Conservation (phyloP, 106 monocot genomes). For the Dendrobium officinale region DNA sequence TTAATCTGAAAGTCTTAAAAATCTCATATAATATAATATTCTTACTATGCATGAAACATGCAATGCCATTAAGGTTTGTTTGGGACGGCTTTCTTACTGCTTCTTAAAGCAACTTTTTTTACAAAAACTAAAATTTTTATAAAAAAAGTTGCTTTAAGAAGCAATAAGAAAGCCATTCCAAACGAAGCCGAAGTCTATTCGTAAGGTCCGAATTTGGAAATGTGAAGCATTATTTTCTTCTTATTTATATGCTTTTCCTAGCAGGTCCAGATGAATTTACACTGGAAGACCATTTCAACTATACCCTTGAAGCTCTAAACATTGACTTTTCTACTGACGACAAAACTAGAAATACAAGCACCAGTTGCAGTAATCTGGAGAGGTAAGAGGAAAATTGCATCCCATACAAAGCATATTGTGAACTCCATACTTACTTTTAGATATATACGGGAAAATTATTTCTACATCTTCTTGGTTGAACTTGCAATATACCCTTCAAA, state of each 20-base stretch:
- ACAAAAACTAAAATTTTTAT: too few relatives aligned
- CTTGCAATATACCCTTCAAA: neutral
- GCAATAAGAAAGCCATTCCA: too few relatives aligned
- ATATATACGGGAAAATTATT: neutral
- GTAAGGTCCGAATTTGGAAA: neutral
- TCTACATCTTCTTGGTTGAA: neutral
- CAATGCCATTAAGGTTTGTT: neutral
- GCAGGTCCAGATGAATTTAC: slow-evolving; percentile 18
- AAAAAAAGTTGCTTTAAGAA: too few relatives aligned
- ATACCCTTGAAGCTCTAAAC: slow-evolving; percentile 14
- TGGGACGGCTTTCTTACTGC: too few relatives aligned
- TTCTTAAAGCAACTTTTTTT: too few relatives aligned
- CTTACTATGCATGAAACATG: too few relatives aligned
- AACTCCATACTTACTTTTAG: too few relatives aligned
- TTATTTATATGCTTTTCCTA: neutral
- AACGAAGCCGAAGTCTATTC: neutral
- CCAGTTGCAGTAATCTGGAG: slow-evolving; percentile 20
- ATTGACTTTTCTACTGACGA: slow-evolving; percentile 14
- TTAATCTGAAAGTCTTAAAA: too few relatives aligned
- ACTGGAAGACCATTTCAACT: slow-evolving; percentile 24
- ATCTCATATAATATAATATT: too few relatives aligned
- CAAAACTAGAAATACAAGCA: slow-evolving; percentile 18
- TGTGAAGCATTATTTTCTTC: neutral
- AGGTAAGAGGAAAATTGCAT: slow-evolving; percentile 14
- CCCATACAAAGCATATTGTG: too few relatives aligned